Base-by-base conservation (phyloP, 2,329 filamentous ascomycete species). In the Dendrostoma leiphaemia region DNA sequence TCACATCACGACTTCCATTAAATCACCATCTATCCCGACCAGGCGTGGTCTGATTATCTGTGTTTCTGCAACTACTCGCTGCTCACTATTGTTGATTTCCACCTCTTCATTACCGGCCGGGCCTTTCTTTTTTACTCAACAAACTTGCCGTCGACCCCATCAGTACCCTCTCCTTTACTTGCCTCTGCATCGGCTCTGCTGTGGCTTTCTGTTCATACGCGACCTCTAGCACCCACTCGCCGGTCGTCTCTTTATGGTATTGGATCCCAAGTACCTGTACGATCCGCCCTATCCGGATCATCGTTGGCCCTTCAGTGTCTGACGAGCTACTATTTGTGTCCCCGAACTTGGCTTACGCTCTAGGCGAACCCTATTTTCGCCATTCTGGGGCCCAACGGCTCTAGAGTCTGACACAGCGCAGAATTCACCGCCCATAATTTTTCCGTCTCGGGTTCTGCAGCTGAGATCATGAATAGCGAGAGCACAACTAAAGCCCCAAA, bases 401-500 rank as follows among this genome's bases (percentile, higher is more conserved):
- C 37, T 15, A 34, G 37, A 53, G 12, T 34, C 38, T 24, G 48
- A 41, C n/a, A n/a, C n/a, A n/a, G n/a, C n/a, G n/a, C n/a, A n/a
- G n/a, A n/a, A n/a, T n/a, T n/a, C n/a, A n/a, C 21, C 53, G 28
- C 23, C 24, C 41, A 51, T 44, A 32, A 24, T 24, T 24, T 9
- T 13, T 28, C 28, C 47, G 48, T 47, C 54, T 54, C 63, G 35
- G 50, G 68, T 67, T 29, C 21, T 67, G 61, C 64, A 28, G 65
- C 67, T 45, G 52, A 54, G 45, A 62, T 26, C 57, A 60, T 48
- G 64, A 64, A 60, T 23, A 65, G 72, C 58, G 74, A 77, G 48
- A 67, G 63, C 56, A 74, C 74, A 38, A 65, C 72, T 23, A 74
- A 74, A 58, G 80, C 88, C 15, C 71, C 80, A 56, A 97, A 97